phyloP scores from a whole-genome alignment of 148 eudicot genomes.

The Rhododendron henanense region DNA sequence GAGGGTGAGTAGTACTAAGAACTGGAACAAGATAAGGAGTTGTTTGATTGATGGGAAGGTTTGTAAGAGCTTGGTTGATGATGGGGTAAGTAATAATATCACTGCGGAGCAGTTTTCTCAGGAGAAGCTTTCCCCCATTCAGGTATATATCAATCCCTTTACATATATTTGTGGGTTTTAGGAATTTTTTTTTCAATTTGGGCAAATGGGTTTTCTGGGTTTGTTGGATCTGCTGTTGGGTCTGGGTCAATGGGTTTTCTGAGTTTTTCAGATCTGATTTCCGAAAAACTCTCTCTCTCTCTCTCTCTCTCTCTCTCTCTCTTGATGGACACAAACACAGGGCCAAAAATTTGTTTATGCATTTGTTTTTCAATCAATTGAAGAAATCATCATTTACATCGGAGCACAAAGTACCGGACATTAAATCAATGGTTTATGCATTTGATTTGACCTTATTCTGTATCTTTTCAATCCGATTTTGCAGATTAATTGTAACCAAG shows the following conservation, averaged over 20 bases:
- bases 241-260: not conserved
- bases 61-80: constrained; percentile 50
- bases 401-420: too few relatives aligned
- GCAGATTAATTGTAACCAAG: not conserved
- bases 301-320: not conserved
- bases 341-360: not conserved
- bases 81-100: constrained; percentile 17
- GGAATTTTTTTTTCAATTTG: not conserved
- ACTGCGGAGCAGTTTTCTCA: constrained; percentile 30
- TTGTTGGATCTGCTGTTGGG: not conserved
- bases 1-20: constrained; percentile 50
- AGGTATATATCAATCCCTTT: constrained; percentile 40
- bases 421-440: not conserved
- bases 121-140: constrained; percentile 56
- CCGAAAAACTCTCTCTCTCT: too few relatives aligned
- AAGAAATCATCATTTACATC: too few relatives aligned
- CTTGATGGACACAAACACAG: not conserved
- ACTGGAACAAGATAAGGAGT: constrained; percentile 68
- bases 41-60: constrained; percentile 76
- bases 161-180: not conserved
- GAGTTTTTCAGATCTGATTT: not conserved
- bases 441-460: not conserved
- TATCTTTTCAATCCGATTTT: not conserved
- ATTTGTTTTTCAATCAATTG: too few relatives aligned
- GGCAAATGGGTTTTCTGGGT: not conserved